Percentiles rank a stretch among this genome's conserved stretches.
These are phyloP conservation scores for Amanita phalloides DNA, from an alignment of 768 basidiomycete species.

Conservation along the genomic window DNA sequence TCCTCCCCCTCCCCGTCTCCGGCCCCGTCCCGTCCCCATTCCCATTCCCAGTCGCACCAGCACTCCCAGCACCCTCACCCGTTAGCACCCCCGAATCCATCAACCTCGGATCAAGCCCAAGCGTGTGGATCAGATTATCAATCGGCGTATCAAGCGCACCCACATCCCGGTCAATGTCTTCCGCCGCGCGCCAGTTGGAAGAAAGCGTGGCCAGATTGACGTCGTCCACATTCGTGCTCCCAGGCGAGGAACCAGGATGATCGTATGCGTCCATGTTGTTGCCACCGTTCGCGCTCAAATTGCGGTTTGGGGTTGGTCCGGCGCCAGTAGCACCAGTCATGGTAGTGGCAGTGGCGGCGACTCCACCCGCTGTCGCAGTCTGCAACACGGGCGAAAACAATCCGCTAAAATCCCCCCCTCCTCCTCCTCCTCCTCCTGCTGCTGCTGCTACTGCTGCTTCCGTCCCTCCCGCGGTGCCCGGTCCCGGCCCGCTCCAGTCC, in stretches of 20 bases:
- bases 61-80: background rate
- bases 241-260: no score
- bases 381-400: background rate
- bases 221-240: no score
- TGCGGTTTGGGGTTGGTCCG: background rate
- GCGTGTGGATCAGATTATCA: slow-evolving; percentile 57
- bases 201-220: slow-evolving; percentile 19
- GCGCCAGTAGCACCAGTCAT: background rate
- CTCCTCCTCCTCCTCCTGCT: no score
- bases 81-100: slow-evolving; percentile 11
- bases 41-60: background rate
- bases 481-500: background rate
- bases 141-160: slow-evolving; percentile 59
- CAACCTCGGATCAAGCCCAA: slow-evolving; percentile 48
- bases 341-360: background rate
- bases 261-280: background rate
- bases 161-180: slow-evolving; percentile 65
- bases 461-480: background rate
- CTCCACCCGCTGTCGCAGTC: background rate
- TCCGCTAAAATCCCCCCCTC: background rate
- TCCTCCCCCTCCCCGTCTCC: background rate
- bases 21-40: background rate
- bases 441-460: no score
- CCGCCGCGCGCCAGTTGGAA: slow-evolving; percentile 46
- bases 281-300: no score